Evolutionary conservation across 2,329 filamentous ascomycete species (phyloP).

Genomic region (Nigrospora oryzae): DNA sequence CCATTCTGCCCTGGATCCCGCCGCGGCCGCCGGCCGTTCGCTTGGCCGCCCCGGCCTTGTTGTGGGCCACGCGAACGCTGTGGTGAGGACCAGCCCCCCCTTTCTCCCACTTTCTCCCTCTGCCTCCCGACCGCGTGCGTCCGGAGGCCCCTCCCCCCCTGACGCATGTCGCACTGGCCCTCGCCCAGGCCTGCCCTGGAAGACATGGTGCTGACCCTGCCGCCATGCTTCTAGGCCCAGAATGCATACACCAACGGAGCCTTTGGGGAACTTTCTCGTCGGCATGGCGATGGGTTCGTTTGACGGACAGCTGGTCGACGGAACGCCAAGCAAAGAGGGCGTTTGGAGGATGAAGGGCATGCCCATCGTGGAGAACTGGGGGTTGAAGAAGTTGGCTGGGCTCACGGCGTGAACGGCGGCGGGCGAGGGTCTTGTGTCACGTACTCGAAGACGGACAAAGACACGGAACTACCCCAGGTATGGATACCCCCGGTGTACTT

Average conservation of each 20-base stretch:
- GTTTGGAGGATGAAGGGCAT: conserved; percentile 18
- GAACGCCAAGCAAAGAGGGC: conserved; percentile 4
- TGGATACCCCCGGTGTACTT: too few species aligned
- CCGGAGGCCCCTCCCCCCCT: too few species aligned
- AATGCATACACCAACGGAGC: conserved; percentile 30
- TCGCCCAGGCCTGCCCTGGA: too few species aligned
- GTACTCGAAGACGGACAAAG: too few species aligned
- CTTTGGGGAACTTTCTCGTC: conserved; percentile 33
- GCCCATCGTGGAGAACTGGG: conserved; percentile 19
- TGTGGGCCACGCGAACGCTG: conserved; percentile 10
- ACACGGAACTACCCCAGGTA: too few species aligned
- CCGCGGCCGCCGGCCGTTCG: conserved; percentile 10
- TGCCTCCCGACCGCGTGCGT: conserved; percentile 4
- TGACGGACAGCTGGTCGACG: conserved; percentile 11
- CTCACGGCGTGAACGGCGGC: not conserved
- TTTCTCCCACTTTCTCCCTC: not conserved
- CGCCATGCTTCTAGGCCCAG: not conserved
- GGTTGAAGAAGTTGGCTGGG: conserved; percentile 13
- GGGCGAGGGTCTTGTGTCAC: too few species aligned
- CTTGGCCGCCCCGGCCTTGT: conserved; percentile 10
- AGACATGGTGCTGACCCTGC: too few species aligned
- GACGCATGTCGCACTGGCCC: too few species aligned
- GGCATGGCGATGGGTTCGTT: conserved; percentile 35
- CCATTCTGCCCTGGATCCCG: conserved; percentile 33
- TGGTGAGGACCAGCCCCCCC: not conserved